Evolutionary conservation across 345 rosid genomes (phyloP).

Genomic region (Eucalyptus melliodora): DNA sequence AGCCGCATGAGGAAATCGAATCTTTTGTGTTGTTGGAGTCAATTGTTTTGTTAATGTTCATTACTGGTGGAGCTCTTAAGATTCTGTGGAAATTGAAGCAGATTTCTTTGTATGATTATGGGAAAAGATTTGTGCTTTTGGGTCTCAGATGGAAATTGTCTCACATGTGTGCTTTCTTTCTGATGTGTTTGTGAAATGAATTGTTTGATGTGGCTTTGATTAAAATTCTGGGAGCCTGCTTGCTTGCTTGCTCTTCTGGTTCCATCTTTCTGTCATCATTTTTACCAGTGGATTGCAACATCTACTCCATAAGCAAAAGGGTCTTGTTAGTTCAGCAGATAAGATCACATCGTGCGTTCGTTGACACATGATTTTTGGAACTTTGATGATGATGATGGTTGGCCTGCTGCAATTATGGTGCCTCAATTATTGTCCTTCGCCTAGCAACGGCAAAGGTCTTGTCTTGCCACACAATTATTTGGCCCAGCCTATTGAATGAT

Average conservation of each 20-base stretch:
- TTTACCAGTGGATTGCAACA: not conserved
- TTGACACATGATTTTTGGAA: not conserved
- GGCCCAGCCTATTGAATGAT: not conserved
- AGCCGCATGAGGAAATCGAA: slow-evolving; percentile 19
- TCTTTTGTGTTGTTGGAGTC: not conserved
- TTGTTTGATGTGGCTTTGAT: not conserved
- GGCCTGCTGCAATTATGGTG: not conserved
- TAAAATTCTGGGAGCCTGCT: not conserved
- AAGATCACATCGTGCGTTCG: not conserved
- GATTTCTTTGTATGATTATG: not conserved
- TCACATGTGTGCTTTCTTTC: not conserved
- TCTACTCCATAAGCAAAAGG: not conserved
- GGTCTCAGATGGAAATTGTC: not conserved
- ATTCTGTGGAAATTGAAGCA: not conserved
- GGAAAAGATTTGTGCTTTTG: not conserved
- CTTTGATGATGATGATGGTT: not conserved
- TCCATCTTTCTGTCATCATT: not conserved
- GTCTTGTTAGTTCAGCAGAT: not conserved
- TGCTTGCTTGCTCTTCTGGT: not conserved
- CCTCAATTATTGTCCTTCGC: not conserved
- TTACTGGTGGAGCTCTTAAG: not conserved
- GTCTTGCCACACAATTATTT: not conserved
- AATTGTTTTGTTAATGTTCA: not conserved
- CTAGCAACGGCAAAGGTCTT: not conserved
- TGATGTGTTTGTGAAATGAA: not conserved